phyloP scores from a whole-genome alignment of 495 filamentous ascomycete genomes.

The Xylaria curta region DNA sequence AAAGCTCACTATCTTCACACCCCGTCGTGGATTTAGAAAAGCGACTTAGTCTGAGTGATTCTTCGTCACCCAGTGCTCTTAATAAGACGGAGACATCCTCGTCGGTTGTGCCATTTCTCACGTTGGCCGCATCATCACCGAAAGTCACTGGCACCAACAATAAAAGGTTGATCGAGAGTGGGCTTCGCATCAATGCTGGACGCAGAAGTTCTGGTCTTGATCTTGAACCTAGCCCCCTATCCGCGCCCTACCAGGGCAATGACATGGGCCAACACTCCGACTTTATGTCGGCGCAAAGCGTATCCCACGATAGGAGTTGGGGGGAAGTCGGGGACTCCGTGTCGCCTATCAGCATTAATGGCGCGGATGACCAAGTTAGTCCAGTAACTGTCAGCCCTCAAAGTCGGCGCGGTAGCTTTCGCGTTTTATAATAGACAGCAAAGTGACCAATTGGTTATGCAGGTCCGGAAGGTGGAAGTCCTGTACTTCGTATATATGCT shows the following conservation, averaged over 20 bases:
- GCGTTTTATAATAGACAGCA: not conserved
- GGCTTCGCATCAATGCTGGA: not conserved
- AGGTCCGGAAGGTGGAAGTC: not conserved
- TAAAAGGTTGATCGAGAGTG: not conserved
- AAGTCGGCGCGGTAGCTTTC: constrained; percentile 4
- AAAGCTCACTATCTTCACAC: constrained; percentile 30
- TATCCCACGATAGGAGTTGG: not conserved
- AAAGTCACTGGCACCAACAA: not conserved
- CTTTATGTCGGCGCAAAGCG: not conserved
- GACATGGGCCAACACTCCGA: not conserved
- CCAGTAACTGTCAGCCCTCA: constrained; percentile 30
- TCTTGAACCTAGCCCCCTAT: not conserved
- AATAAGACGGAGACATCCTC: not conserved
- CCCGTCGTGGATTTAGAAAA: constrained; percentile 32
- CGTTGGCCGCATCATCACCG: not conserved
- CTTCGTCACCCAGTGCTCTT: not conserved
- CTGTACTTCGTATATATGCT: not conserved
- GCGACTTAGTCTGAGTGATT: constrained; percentile 18
- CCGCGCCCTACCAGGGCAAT: constrained; percentile 16
- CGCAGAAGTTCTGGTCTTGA: not conserved
- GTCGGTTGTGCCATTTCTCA: not conserved
- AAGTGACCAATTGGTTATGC: not conserved
- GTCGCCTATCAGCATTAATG: constrained; percentile 29
- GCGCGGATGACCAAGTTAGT: constrained; percentile 4
- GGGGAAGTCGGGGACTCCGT: constrained; percentile 24